Evolutionary conservation across 2,329 filamentous ascomycete genomes (phyloP).

Genomic region (Capronia epimyces): DNA sequence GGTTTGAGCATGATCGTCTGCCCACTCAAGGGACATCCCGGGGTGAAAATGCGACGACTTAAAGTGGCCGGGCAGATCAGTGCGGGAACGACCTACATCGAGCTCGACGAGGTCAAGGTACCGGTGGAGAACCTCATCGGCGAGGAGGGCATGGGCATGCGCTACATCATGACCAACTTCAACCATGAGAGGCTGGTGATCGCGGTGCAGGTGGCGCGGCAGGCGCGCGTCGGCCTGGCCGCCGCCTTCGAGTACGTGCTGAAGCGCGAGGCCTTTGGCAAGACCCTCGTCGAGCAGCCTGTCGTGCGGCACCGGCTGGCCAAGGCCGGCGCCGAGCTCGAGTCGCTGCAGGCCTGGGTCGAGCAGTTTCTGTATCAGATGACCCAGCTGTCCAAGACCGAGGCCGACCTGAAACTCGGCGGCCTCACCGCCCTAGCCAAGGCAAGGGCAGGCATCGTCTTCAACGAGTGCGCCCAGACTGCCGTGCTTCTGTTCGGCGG

Average conservation of each 20-base stretch:
- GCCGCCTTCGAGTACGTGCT: slow-evolving; percentile 59
- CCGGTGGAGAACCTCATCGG: slow-evolving; percentile 66
- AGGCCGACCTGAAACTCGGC: slow-evolving; percentile 52
- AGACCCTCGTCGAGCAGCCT: slow-evolving; percentile 65
- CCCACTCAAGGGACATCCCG: slow-evolving; percentile 61
- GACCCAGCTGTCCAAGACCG: slow-evolving; percentile 50
- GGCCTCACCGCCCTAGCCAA: slow-evolving; percentile 67
- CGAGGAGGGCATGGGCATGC: slow-evolving; percentile 65
- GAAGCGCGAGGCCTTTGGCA: slow-evolving; percentile 63
- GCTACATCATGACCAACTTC: slow-evolving; percentile 72
- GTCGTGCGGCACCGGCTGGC: slow-evolving; percentile 69
- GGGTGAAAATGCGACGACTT: slow-evolving; percentile 63
- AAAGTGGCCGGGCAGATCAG: slow-evolving; percentile 61
- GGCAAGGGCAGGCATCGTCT: slow-evolving; percentile 64
- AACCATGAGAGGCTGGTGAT: slow-evolving; percentile 70
- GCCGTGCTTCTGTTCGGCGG: slow-evolving; percentile 68
- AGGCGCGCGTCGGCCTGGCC: slow-evolving; percentile 56
- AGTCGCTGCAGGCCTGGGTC: slow-evolving; percentile 66
- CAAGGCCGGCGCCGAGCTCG: slow-evolving; percentile 62
- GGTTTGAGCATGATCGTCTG: slow-evolving; percentile 65
- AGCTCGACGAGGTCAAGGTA: slow-evolving; percentile 68
- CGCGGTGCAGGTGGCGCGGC: slow-evolving; percentile 57
- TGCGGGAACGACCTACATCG: slow-evolving; percentile 68
- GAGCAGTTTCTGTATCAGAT: slow-evolving; percentile 39
- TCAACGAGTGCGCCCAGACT: slow-evolving; percentile 65